Conservation (phyloP, 2,329 filamentous ascomycete species). For the Dactylella cylindrospora region DNA sequence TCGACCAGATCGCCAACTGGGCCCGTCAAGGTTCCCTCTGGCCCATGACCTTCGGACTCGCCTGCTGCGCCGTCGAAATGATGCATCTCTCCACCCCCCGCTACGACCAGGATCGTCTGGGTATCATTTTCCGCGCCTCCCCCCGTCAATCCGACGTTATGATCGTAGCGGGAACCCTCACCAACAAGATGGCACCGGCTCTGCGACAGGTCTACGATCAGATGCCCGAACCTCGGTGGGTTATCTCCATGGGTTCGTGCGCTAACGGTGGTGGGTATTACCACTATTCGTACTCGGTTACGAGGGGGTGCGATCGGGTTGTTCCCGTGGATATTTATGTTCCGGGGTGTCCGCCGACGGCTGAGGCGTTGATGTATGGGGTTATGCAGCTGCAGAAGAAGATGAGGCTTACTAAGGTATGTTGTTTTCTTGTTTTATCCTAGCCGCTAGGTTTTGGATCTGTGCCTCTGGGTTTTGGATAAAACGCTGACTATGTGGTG, state of each 20-base stretch:
- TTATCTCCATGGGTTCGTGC: conserved; percentile 77
- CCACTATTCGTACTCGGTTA: conserved; percentile 79
- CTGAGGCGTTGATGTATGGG: conserved; percentile 66
- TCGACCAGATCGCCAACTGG: conserved; percentile 82
- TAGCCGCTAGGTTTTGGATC: neutral
- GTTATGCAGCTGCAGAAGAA: conserved; percentile 77
- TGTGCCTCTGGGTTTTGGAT: neutral
- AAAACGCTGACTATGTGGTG: conserved; percentile 1
- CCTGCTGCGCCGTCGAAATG: conserved; percentile 89
- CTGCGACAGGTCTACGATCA: conserved; percentile 90
- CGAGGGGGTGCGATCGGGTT: conserved; percentile 73
- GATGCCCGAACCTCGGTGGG: conserved; percentile 88
- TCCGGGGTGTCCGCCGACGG: conserved; percentile 68
- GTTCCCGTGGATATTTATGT: conserved; percentile 80
- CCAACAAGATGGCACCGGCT: conserved; percentile 94
- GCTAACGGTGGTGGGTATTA: conserved; percentile 85
- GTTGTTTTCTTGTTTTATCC: conserved; percentile 2
- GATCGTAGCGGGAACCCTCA: conserved; percentile 89
- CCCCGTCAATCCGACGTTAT: conserved; percentile 87
- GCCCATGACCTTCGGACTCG: conserved; percentile 86
- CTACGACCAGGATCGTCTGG: conserved; percentile 84
- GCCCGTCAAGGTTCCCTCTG: conserved; percentile 79
- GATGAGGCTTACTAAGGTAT: conserved; percentile 61
- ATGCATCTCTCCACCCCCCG: conserved; percentile 86
- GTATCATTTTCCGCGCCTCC: conserved; percentile 87